A percentile compares a stretch with the other conserved stretches of the same genome.
Evolutionary conservation across 2,329 filamentous ascomycete genomes (phyloP).

Genomic region (Cladosporium sp.): DNA sequence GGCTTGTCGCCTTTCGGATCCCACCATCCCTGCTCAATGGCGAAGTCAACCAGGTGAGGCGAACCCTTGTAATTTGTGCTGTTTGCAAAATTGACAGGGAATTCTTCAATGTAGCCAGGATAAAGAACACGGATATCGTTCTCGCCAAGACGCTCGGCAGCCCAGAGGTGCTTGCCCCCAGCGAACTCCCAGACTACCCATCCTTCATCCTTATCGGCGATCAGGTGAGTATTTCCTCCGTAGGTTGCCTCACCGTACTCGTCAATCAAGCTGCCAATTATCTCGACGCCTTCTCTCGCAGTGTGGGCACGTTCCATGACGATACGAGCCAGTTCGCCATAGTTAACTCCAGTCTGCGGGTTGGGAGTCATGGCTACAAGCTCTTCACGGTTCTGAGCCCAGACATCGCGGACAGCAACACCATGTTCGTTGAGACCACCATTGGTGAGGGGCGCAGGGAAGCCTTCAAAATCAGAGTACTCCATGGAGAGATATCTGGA

Average conservation of each 20-base stretch:
- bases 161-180: constrained; percentile 33
- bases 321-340: constrained; percentile 39
- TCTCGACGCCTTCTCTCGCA: constrained; percentile 40
- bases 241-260: constrained; percentile 41
- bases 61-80: constrained; percentile 31
- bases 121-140: constrained; percentile 33
- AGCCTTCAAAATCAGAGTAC: constrained; percentile 39
- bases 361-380: constrained; percentile 39
- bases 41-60: constrained; percentile 33
- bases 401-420: constrained; percentile 40
- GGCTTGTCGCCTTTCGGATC: constrained; percentile 28
- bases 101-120: constrained; percentile 36
- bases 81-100: constrained; percentile 30
- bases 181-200: constrained; percentile 36
- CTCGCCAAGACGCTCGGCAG: constrained; percentile 31
- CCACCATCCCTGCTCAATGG: constrained; percentile 34
- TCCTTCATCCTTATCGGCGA: constrained; percentile 37
- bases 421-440: constrained; percentile 43
- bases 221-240: constrained; percentile 42
- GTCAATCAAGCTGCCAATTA: constrained; percentile 38
- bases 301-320: constrained; percentile 40
- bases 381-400: constrained; percentile 38
- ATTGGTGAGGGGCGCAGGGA: constrained; percentile 42
- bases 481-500: constrained; percentile 37
- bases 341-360: constrained; percentile 40